Conservation (phyloP, 2,329 filamentous ascomycete species). For the Pyrenophora seminiperda region DNA sequence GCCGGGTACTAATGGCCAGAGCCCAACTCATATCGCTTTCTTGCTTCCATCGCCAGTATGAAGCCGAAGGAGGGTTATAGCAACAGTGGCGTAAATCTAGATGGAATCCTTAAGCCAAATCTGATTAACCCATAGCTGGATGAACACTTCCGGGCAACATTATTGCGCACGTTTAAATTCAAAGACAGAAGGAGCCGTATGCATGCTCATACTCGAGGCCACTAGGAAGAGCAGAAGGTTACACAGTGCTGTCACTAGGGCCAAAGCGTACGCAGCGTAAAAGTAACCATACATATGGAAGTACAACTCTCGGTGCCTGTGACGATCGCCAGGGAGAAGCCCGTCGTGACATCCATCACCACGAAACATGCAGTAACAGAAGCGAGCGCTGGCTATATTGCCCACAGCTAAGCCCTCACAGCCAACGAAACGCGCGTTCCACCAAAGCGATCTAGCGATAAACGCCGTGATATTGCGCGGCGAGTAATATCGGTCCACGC, state of each 20-base stretch:
- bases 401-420: constrained; percentile 2
- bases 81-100: neutral
- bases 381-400: constrained; percentile 6
- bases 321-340: neutral
- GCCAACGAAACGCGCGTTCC: constrained; percentile 8
- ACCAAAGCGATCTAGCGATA: constrained; percentile 7
- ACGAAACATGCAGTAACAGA: neutral
- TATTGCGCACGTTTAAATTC: neutral
- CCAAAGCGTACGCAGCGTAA: neutral
- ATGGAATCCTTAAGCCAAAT: neutral
- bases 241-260: too few relatives aligned
- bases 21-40: neutral
- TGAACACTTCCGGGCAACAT: neutral
- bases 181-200: too few relatives aligned
- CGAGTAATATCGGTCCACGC: constrained; percentile 8
- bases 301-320: neutral
- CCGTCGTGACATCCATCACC: neutral
- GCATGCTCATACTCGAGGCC: too few relatives aligned
- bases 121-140: neutral
- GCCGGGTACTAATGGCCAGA: neutral
- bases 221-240: too few relatives aligned
- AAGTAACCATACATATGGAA: neutral
- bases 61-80: neutral
- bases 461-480: constrained; percentile 8
- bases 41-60: neutral